phyloP scores from a whole-genome alignment of 2,329 filamentous ascomycete species.

The Sporothrix globosa region DNA sequence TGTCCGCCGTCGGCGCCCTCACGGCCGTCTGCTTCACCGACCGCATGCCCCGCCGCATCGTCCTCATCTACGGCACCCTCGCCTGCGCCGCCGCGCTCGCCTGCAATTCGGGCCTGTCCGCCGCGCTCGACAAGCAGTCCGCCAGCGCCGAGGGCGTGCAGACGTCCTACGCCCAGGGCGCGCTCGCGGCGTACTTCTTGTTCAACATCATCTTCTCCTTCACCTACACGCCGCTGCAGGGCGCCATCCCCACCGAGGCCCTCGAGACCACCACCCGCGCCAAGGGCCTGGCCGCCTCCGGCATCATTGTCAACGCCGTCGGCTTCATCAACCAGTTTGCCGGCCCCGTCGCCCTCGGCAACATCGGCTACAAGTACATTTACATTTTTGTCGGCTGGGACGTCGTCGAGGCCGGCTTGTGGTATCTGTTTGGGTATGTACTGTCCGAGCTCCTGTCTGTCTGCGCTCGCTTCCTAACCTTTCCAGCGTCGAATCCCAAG shows the following conservation, averaged over 20 bases:
- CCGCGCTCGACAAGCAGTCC: conserved; percentile 37
- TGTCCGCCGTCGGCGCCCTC: conserved; percentile 52
- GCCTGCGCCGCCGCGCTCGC: conserved; percentile 49
- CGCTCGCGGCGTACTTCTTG: conserved; percentile 53
- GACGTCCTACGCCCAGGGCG: conserved; percentile 47
- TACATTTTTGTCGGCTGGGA: conserved; percentile 57
- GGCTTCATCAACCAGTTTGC: conserved; percentile 56
- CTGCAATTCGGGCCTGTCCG: conserved; percentile 49
- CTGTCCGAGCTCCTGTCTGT: neutral
- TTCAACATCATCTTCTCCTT: conserved; percentile 56
- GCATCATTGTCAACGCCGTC: conserved; percentile 51
- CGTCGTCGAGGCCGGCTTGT: conserved; percentile 47
- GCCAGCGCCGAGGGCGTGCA: conserved; percentile 42
- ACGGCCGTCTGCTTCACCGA: conserved; percentile 51
- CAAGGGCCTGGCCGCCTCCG: conserved; percentile 54
- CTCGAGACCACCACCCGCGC: conserved; percentile 55
- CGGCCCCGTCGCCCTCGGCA: conserved; percentile 50
- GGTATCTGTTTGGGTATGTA: conserved; percentile 54
- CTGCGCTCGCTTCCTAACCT: neutral
- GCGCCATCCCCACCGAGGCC: conserved; percentile 52
- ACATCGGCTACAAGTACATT: conserved; percentile 51
- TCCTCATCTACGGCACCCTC: conserved; percentile 51
- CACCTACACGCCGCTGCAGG: conserved; percentile 55
- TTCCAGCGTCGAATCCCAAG: conserved; percentile 53
- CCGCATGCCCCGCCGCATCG: conserved; percentile 52